Base-by-base conservation (phyloP, 1,284 basidiomycete genomes). In the Puccinia coronata region DNA sequence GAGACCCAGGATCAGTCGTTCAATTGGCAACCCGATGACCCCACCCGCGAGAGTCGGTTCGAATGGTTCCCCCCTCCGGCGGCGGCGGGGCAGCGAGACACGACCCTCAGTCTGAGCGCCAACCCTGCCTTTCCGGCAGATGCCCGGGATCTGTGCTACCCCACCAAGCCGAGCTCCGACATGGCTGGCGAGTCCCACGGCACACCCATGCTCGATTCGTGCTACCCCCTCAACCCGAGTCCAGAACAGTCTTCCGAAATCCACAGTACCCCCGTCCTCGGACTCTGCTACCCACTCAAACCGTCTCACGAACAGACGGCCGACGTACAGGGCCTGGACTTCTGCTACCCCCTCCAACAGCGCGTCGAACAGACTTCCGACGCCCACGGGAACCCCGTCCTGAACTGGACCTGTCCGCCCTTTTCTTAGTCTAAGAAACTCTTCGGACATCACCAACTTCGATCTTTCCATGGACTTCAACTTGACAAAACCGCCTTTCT, bases 231-330 rank as follows among this genome's bases (percentile, higher is more conserved):
- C 14, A 67, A 67, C 1, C 39, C 39, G 8, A 67, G 63, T 39
- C 63, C 63, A 47, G 63, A 67, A 28, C 63, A 67, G 41, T 1
- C 39, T 47, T 25, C 63, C 41, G 63, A 67, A 39, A 36, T 47
- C 23, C 41, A 43, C n/a, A 3, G 2, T 28, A 43, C 18, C 1
- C 63, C 39, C 23, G 23, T 25, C 4, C 39, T 67, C 41, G 63
- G 47, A 39, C 41, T 67, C 11, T 67, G 39, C 28, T 67, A 67
- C n/a, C 41, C 63, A 6, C 63, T 67, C 41, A 16, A 67, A 28
- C 20, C 63, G 11, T 25, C 39, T 47, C n/a, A n/a, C 9, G 39
- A 67, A 23, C 63, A 67, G 41, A 28, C n/a, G 1, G 23, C 63
- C n/a, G 39, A 47, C 18, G 36, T 28, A 2, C 63, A 43, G 6